Evolutionary conservation across 2,329 filamentous ascomycete species (phyloP), one percentile per base, ranked within the genome.

Genomic region (Paecilomyces niveus): DNA sequence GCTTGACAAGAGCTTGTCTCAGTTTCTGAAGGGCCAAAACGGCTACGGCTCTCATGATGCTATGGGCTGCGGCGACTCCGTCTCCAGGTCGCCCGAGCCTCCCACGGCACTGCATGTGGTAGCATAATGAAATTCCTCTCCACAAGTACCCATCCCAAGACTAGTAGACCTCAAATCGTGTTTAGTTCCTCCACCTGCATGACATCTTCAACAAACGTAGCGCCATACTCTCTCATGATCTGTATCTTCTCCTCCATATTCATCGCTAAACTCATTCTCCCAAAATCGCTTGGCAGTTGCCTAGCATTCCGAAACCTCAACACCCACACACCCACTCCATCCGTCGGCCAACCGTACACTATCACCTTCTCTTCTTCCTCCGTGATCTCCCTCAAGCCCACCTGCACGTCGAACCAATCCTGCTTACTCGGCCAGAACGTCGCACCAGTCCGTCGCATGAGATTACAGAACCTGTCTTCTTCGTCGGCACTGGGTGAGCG

Each of bases 171-270:
- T 26, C 24, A 26, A 26, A 26, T 26, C 24, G 70, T 49, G 70
- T 78, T 61, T 66, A 64, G 54, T 71, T 60, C 61, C 58, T 62
- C 60, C 53, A 63, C 59, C 57, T 62, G 58, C 50, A 53, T 59
- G 26, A 57, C 49, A 60, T 62, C 61, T 58, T 60, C 61, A 31
- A 60, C 58, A 57, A 62, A 63, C 29, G 53, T 60, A 56, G 61
- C 59, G 26, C 58, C 58, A 59, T 62, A 63, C 56, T 63, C 58
- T 59, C 39, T 60, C 60, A 63, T 59, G 1, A 63, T 58, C 58
- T 63, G 52, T 39, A 63, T 59, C 59, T 51, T 61, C 57, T 61
- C 60, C 56, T 62, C 60, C 60, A 62, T 62, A 52, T 57, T 54
- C 59, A 62, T 61, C 33, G 59, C 61, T 18, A 62, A 54, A 54